phyloP scores from a whole-genome alignment of 192 early-diverging fungal genomes.

The Rhizophagus clarus region DNA sequence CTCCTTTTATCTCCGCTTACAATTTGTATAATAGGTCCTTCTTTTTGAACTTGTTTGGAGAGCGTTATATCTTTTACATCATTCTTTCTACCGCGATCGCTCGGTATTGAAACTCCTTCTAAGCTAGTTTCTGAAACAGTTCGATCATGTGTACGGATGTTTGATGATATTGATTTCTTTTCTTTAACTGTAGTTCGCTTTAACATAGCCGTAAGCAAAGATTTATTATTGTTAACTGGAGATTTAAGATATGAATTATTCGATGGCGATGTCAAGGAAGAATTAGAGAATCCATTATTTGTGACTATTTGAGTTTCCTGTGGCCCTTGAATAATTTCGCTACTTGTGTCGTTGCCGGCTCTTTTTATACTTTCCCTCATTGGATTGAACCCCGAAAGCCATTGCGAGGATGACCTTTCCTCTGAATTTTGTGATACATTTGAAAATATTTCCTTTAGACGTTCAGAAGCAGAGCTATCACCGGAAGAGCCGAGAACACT shows the following conservation, averaged over 20 bases:
- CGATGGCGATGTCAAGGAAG: neutral
- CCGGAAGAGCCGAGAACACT: neutral
- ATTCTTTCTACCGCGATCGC: neutral
- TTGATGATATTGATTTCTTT: neutral
- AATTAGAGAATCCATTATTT: conserved; percentile 5
- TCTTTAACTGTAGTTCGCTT: neutral
- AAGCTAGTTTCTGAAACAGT: neutral
- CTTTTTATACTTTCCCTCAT: conserved; percentile 9
- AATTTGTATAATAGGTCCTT: neutral
- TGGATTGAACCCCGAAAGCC: neutral
- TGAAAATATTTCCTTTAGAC: conserved; percentile 10
- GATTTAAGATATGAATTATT: neutral
- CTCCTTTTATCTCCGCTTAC: neutral
- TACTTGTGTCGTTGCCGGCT: neutral
- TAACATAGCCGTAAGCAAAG: conserved; percentile 26
- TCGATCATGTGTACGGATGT: neutral
- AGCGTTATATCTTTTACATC: neutral
- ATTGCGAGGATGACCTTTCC: neutral
- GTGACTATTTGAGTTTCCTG: neutral
- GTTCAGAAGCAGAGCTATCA: conserved; percentile 21
- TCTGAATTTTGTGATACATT: neutral
- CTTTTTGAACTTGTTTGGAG: neutral
- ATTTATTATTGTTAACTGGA: neutral
- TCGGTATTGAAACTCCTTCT: neutral
- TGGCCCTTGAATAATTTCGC: neutral